Base-by-base conservation (phyloP, 495 filamentous ascomycete genomes). In the Aspergillus sparsus region DNA sequence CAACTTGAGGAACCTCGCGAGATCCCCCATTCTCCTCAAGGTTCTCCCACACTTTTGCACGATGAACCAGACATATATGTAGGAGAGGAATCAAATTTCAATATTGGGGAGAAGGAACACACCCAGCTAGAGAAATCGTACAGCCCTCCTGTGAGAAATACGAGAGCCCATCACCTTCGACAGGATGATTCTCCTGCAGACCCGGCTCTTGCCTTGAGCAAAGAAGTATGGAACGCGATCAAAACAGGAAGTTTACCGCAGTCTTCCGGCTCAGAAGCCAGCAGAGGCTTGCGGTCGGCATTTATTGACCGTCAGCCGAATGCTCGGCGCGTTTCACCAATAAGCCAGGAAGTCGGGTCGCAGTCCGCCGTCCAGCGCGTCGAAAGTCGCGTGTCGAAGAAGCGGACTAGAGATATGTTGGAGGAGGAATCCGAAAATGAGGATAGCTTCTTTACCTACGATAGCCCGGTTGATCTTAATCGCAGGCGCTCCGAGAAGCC, bases 291-390 rank as follows among this genome's bases (percentile, higher is more conserved):
- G 7, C 63, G 52, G 33, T 61, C 59, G n/a, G 56, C 65, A 6
- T 71, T 75, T 36, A 72, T 78, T 31, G 75, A 78, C 60, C 72
- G 68, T 8, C 75, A 78, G 42, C 39, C 53, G 4, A 64, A 64
- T 44, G 75, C 75, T 8, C 53, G 53, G 6, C 65, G 70, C 9
- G 63, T 78, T 2, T 74, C 69, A 2, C 71, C 71, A n/a, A 69
- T 74, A 39, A 62, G 62, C 36, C 59, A 62, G 8, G 60, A 46
- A 6, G 18, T 45, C 13, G 65, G 65, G 5, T 18, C 58, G n/a
- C 57, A 57, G 54, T 65, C 61, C 39, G 53, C 53, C n/a, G 63
- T 66, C 13, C 55, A 27, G 53, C 61, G 55, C 11, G 12, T 53
- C 11, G 53, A 33, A 45, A 32, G 5, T 13, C 47, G 65, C 31